These are phyloP conservation scores for Exserohilum turcica DNA, from an alignment of 2,329 filamentous ascomycete genomes.

Conservation along the genomic window DNA sequence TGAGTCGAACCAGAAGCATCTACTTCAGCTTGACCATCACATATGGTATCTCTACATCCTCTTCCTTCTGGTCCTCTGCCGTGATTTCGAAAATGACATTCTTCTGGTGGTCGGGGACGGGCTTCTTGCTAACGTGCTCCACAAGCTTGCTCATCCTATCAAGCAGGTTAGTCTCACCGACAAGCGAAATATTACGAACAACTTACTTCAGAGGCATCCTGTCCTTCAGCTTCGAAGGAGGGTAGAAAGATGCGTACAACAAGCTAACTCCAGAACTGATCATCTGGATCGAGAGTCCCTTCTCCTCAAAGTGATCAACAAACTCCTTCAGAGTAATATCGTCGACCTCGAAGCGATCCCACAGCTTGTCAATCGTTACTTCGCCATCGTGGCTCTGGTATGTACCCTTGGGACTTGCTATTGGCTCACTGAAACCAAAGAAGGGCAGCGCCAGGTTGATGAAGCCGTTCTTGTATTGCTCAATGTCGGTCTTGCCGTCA, in stretches of 20 bases:
- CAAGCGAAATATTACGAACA: neutral
- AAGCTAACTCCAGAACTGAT: constrained; percentile 96
- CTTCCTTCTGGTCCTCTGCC: constrained; percentile 82
- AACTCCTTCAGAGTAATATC: constrained; percentile 86
- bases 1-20: neutral
- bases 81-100: constrained; percentile 96
- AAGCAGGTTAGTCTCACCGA: constrained; percentile 26
- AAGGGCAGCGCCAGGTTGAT: constrained; percentile 95
- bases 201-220: constrained; percentile 72
- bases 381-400: constrained; percentile 79
- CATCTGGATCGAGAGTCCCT: constrained; percentile 85
- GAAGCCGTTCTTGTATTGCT: constrained; percentile 99
- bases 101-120: constrained; percentile 87
- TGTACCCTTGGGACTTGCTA: constrained; percentile 88
- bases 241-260: constrained; percentile 92
- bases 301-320: constrained; percentile 76
- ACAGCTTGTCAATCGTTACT: constrained; percentile 90
- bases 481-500: constrained; percentile 93
- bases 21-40: constrained; percentile 80
- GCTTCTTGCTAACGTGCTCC: constrained; percentile 88
- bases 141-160: constrained; percentile 83
- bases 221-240: constrained; percentile 80
- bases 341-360: constrained; percentile 93
- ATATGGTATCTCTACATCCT: constrained; percentile 97
- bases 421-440: constrained; percentile 97